Base-by-base conservation (phyloP, 768 basidiomycete species). In the Chalciporus chontae region DNA sequence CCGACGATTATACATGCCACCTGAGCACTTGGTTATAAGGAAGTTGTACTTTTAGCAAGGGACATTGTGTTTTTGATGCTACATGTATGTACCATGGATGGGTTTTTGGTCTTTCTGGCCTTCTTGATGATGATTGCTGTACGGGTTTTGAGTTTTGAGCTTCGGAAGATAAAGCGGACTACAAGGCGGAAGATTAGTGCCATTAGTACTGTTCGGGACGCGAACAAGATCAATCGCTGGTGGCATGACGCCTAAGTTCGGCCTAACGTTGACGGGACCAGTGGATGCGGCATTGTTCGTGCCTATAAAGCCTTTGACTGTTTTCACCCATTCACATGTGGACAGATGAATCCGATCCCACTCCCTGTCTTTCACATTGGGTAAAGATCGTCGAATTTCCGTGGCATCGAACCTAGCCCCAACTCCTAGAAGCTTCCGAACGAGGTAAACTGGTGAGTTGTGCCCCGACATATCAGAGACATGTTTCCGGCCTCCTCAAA, bases 1-100 rank as follows among this genome's bases (percentile, higher is more conserved):
- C 45, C 58, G 53, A 62, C 56, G 44, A 64, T 62, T 49, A 56
- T 64, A 47, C 62, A 64, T 45, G 36, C 56, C 23, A 62, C 62
- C 5, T 52, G 52, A 17, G 15, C 14, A n/a, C 18, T 26, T 34
- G 47, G 50, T 27, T 14, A 11, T 36, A 37, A 40, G 29, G 43
- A 47, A 27, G 37, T 49, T 40, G 37, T 21, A 21, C 13, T 45
- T 31, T 31, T 11, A 31, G 29, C 29, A 31, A 31, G 29, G 10
- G 13, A 31, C 13, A 31, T 10, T 31, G 29, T 31, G 13, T 2
- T 31, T 38, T 47, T 40, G 5, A 36, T 47, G 39, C 27, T 55
- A 45, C 13, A 38, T 48, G 47, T 57, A 51, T 51, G 45, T 55
- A 46, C 31, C 27, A 49, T 10, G 34, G 31, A 46, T 34, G 21